Conservation (phyloP, 2,329 filamentous ascomycete species). For the Botrytis squamosa region DNA sequence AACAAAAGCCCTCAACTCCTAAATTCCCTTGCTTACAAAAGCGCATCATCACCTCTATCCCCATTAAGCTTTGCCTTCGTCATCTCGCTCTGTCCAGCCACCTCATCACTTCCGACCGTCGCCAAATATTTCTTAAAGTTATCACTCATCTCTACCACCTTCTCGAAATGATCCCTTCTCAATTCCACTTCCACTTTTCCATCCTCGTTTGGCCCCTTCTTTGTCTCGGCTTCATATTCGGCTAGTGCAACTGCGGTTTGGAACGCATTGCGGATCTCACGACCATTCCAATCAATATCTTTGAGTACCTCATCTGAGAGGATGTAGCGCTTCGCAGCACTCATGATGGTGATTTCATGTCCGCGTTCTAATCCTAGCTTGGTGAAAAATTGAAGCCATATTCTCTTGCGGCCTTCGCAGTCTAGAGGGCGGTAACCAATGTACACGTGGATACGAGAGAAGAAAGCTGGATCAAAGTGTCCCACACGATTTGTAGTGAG, state of each 20-base stretch:
- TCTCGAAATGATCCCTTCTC: conserved; percentile 30
- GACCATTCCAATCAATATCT: conserved; percentile 34
- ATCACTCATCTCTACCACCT: conserved; percentile 30
- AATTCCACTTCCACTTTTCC: conserved; percentile 20
- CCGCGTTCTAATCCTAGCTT: conserved; percentile 28
- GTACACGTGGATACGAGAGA: conserved; percentile 41
- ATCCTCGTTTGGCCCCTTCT: neutral
- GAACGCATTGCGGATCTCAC: conserved; percentile 35
- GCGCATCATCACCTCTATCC: conserved; percentile 29
- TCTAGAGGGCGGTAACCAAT: conserved; percentile 38
- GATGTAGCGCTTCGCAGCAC: conserved; percentile 28
- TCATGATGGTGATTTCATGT: conserved; percentile 25
- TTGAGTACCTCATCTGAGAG: conserved; percentile 26
- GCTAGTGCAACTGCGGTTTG: conserved; percentile 34
- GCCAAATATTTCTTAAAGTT: conserved; percentile 31
- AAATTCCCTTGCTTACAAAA: conserved; percentile 15
- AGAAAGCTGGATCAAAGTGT: conserved; percentile 44
- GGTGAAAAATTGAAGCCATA: conserved; percentile 37
- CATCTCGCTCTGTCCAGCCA: conserved; percentile 12
- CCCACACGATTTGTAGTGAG: conserved; percentile 46
- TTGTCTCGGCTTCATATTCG: conserved; percentile 26
- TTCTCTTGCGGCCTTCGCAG: conserved; percentile 30
- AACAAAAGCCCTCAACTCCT: neutral
- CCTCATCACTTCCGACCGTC: conserved; percentile 20
- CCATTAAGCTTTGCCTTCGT: conserved; percentile 22